phyloP scores from a whole-genome alignment of 805 yeast genomes.

The Starmerella bacillaris region DNA sequence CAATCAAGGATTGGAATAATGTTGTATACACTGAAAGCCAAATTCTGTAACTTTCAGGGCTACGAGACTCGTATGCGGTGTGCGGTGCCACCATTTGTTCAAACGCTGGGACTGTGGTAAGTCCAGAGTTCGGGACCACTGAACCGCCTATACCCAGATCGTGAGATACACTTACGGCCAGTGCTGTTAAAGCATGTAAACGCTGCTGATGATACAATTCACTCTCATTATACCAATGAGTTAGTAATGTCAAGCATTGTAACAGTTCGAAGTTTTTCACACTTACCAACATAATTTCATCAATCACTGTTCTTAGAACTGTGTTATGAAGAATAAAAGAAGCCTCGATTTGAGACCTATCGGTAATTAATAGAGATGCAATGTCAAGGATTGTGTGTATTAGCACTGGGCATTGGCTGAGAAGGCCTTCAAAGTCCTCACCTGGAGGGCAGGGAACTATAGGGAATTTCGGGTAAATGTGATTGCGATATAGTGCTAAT shows the following conservation, averaged over 20 bases:
- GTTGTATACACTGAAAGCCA: slow-evolving; percentile 21
- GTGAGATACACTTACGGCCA: slow-evolving; percentile 49
- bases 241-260: slow-evolving; percentile 40
- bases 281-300: slow-evolving; percentile 52
- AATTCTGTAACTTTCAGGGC: slow-evolving; percentile 33
- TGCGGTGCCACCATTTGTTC: slow-evolving; percentile 25
- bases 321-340: slow-evolving; percentile 18
- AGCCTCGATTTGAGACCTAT: slow-evolving; percentile 21
- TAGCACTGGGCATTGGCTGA: slow-evolving; percentile 38
- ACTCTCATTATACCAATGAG: slow-evolving; percentile 70
- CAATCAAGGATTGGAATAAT: slow-evolving; percentile 27
- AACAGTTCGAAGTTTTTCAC: slow-evolving; percentile 51
- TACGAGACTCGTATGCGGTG: slow-evolving; percentile 25
- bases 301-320: slow-evolving; percentile 20
- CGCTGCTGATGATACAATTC: slow-evolving; percentile 67
- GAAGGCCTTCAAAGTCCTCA: slow-evolving; percentile 31
- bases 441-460: slow-evolving; percentile 35
- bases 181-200: slow-evolving; percentile 46
- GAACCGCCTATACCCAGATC: slow-evolving; percentile 55
- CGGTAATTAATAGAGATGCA: slow-evolving; percentile 26
- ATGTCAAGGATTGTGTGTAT: slow-evolving; percentile 49
- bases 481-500: slow-evolving; percentile 31
- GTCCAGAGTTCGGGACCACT: slow-evolving; percentile 3
- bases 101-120: slow-evolving; percentile 16
- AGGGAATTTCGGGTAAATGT: slow-evolving; percentile 35